phyloP scores from a whole-genome alignment of 1,284 basidiomycete genomes.

The Gymnopus androsaceus region DNA sequence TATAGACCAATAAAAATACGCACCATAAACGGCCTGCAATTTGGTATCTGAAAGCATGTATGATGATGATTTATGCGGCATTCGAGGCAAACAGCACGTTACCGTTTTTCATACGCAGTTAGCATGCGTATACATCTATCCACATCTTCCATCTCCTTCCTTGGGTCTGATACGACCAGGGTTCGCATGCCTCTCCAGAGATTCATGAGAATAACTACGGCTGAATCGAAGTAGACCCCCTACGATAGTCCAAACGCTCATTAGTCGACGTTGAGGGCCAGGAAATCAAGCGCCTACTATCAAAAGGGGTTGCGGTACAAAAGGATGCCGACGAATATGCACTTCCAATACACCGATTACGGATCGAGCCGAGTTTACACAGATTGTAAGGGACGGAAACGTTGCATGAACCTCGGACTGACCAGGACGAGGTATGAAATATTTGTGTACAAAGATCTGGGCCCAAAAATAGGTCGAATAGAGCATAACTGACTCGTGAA shows the following conservation, averaged over 20 bases:
- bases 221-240: conserved; percentile 13
- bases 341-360: conserved; percentile 3
- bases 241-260: too few relatives aligned
- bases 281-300: conserved; percentile 1
- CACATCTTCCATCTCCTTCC: conserved; percentile 2
- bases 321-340: not conserved
- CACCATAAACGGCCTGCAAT: conserved; percentile 7
- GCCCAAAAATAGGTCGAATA: conserved; percentile 24
- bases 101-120: conserved; percentile 12
- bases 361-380: conserved; percentile 7
- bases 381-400: conserved; percentile 11
- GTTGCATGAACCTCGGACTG: not conserved
- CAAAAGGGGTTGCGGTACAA: not conserved
- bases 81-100: not conserved
- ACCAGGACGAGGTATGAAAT: conserved; percentile 7
- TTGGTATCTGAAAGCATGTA: conserved; percentile 1
- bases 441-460: conserved; percentile 42
- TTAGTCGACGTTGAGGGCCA: not conserved
- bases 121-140: conserved; percentile 9
- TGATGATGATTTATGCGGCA: not conserved
- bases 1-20: not conserved
- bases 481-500: conserved; percentile 15
- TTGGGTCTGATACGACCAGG: not conserved
- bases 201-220: conserved; percentile 8
- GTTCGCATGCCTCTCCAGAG: conserved; percentile 7